These are phyloP conservation scores for Endotrypanum monterogeii DNA, from an alignment of 208 protist genomes.

Conservation along the genomic window DNA sequence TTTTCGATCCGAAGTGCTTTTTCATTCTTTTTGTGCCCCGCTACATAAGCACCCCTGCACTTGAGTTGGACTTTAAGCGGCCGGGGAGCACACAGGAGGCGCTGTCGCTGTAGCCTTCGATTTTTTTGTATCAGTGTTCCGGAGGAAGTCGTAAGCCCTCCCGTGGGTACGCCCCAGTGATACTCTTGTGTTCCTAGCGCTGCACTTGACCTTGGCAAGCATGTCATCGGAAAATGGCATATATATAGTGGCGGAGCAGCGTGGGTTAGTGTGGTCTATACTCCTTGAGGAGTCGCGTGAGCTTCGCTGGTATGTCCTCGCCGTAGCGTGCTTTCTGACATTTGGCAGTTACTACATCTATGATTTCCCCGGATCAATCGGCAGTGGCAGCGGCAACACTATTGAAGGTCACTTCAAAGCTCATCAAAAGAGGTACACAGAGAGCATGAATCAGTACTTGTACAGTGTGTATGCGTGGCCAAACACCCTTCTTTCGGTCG, in stretches of 20 bases:
- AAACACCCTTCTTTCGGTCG: constrained; percentile 86
- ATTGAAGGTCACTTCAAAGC: constrained; percentile 66
- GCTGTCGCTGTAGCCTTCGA: background rate
- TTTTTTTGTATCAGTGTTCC: background rate
- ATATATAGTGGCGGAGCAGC: constrained; percentile 7
- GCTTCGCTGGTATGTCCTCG: constrained; percentile 78
- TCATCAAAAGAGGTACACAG: constrained; percentile 60
- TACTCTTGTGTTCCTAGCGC: background rate
- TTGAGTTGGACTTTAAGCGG: background rate
- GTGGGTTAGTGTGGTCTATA: constrained; percentile 13
- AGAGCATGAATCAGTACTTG: constrained; percentile 87
- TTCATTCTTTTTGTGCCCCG: background rate
- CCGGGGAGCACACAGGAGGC: background rate
- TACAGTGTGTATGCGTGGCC: constrained; percentile 94
- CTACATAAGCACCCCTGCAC: background rate
- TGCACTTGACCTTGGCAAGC: background rate
- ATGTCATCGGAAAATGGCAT: background rate
- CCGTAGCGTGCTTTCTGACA: constrained; percentile 79
- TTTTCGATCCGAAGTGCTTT: no score
- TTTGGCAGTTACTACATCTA: constrained; percentile 87
- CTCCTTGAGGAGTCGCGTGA: constrained; percentile 55
- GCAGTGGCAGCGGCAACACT: constrained; percentile 52
- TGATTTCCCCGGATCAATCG: constrained; percentile 84
- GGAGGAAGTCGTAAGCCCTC: background rate
- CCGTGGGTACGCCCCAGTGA: background rate